Evolutionary conservation across 257 asterid genomes (phyloP).

Genomic region (Henckelia pumila): DNA sequence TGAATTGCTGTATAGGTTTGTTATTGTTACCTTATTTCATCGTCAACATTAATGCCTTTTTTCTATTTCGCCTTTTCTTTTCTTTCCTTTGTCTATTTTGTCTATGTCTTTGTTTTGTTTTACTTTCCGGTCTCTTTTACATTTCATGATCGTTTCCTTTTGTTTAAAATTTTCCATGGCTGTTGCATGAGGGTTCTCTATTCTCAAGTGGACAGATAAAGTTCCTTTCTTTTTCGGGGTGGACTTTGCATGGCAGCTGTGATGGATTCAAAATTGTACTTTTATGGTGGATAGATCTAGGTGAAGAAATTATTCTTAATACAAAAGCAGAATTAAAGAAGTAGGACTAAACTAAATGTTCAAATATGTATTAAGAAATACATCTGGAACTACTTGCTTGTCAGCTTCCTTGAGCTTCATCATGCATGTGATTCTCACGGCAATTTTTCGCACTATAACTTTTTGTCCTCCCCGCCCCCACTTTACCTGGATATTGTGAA

Average conservation of each 20-base stretch:
- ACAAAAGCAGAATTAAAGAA: too few species aligned
- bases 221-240: not conserved
- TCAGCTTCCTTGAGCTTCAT: too few species aligned
- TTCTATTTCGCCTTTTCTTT: not conserved
- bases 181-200: not conserved
- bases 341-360: too few species aligned
- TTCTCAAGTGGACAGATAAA: not conserved
- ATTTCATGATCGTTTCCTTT: not conserved
- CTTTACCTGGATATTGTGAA: not conserved
- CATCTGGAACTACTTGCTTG: too few species aligned
- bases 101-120: too few species aligned
- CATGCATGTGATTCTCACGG: too few species aligned
- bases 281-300: not conserved
- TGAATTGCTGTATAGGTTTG: slow-evolving; percentile 43
- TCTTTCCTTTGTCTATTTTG: too few species aligned
- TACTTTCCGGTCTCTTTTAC: not conserved
- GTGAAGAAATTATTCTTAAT: too few species aligned
- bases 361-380: too few species aligned
- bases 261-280: not conserved
- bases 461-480: too few species aligned
- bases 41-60: not conserved
- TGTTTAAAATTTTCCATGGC: not conserved
- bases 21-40: slow-evolving; percentile 3
- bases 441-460: too few species aligned
- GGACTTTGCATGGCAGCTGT: not conserved